Percentiles rank a stretch among this genome's conserved stretches.
Evolutionary conservation across 2,329 filamentous ascomycete species (phyloP).

Genomic region (Trichophyton verrucosum): DNA sequence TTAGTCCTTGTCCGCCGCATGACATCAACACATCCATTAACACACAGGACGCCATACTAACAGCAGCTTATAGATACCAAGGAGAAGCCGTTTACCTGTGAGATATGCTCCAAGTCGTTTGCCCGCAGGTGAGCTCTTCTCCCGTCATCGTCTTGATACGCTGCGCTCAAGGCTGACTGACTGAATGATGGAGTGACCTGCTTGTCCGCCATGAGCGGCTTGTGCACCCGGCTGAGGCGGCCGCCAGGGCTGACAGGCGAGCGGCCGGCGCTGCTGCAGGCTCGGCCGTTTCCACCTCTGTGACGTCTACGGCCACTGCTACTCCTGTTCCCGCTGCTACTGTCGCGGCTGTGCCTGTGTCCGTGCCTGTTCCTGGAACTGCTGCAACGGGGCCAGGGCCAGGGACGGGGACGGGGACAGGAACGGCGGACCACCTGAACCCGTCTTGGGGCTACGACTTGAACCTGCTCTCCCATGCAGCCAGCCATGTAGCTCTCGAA

Average conservation of each 20-base stretch:
- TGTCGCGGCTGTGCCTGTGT: not conserved
- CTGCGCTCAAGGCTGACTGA: not conserved
- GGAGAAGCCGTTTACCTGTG: slow-evolving; percentile 39
- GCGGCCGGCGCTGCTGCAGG: slow-evolving; percentile 22
- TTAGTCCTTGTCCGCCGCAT: slow-evolving; percentile 20
- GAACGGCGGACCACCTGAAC: slow-evolving; percentile 22
- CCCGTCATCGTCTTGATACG: slow-evolving; percentile 6
- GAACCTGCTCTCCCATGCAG: slow-evolving; percentile 38
- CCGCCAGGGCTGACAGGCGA: slow-evolving; percentile 27
- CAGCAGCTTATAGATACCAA: slow-evolving; percentile 30
- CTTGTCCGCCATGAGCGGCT: slow-evolving; percentile 39
- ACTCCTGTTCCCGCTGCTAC: slow-evolving; percentile 20
- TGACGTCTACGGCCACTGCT: not conserved
- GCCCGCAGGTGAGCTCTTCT: slow-evolving; percentile 29
- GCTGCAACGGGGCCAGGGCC: not conserved
- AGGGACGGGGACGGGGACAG: not conserved
- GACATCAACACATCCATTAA: not conserved
- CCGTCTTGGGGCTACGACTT: slow-evolving; percentile 40
- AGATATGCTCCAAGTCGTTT: slow-evolving; percentile 39
- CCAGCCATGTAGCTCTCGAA: slow-evolving; percentile 38
- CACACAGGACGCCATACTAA: not conserved
- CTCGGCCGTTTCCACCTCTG: slow-evolving; percentile 11
- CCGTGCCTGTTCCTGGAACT: not conserved
- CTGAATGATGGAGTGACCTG: slow-evolving; percentile 27
- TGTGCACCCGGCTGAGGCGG: slow-evolving; percentile 34